Evolutionary conservation across 78 protist genomes (phyloP), one percentile per base, ranked within the genome.

Genomic region (Bodo saltans): DNA sequence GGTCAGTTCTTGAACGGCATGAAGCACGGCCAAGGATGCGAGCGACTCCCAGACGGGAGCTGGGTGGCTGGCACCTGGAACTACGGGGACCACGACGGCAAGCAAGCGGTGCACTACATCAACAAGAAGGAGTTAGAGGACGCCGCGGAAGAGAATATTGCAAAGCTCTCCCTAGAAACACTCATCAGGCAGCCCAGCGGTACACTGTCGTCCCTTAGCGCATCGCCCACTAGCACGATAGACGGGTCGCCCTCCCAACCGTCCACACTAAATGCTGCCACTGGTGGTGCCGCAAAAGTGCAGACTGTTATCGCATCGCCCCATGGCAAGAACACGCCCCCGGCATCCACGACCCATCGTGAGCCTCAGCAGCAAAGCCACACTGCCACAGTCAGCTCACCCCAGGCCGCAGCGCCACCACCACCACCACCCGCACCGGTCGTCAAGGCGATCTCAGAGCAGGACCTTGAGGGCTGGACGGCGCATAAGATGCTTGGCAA

Each of bases 21-120:
- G 12, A 60, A 69, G 33, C 71, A 82, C 40, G 92, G 92, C 11
- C 67, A 39, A 17, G 92, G 92, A 26, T 30, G 12, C 52, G 81
- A 76, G 41, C 52, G 81, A 3, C 34, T 4, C 81, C 67, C 42
- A 3, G 35, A 76, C 81, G 81, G 81, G 35, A 28, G 4, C 53
- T 76, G 81, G 81, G 42, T 30, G 25, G 35, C 34, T 1, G 81
- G 81, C 12, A 40, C 1, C 34, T 76, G 81, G 81, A 32, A 37
- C 29, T 47, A 76, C 25, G 81, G 81, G 28, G 67, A 76, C 23
- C 81, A 23, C 69, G 12, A 38, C 69, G 53, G 53, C 53, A n/a
- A 39, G 40, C 68, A 39, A 12, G 11, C 41, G 27, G 25, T 76
- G 30, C 81, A 76, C 81, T 42, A 1, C 35, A 8, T 12, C 4